Conservation (phyloP, 441 rosid species). For the Macaranga tanarius region DNA sequence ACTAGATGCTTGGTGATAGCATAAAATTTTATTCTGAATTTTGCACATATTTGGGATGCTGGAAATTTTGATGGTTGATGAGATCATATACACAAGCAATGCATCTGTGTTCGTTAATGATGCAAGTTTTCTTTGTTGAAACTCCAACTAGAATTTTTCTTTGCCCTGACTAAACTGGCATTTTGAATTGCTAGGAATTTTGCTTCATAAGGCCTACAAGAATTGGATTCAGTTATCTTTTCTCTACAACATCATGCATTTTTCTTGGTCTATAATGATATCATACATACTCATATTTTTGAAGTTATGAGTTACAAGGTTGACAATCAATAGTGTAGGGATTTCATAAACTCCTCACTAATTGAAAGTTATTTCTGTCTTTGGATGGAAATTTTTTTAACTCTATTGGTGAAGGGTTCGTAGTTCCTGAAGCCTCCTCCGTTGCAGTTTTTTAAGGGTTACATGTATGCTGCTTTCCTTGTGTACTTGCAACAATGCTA, state of each 20-base stretch:
- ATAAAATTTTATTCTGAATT: conserved; percentile 1
- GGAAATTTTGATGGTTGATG: background rate
- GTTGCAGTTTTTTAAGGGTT: no score
- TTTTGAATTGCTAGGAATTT: background rate
- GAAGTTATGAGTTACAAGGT: no score
- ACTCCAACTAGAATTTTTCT: background rate
- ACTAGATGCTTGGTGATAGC: conserved; percentile 12
- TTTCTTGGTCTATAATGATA: background rate
- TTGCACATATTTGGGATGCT: conserved; percentile 1
- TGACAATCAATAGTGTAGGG: no score
- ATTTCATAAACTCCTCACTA: no score
- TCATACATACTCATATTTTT: background rate
- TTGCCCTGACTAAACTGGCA: background rate
- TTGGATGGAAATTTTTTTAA: no score
- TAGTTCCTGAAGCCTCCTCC: no score
- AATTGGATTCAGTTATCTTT: background rate
- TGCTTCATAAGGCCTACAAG: background rate
- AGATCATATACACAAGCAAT: background rate
- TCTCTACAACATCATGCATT: background rate
- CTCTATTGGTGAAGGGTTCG: no score
- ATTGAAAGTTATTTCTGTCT: no score
- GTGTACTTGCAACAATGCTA: no score
- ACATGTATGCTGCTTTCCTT: no score
- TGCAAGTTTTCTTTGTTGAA: background rate
- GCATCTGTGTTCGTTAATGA: background rate